Evolutionary conservation across 495 filamentous ascomycete genomes (phyloP).

Genomic region (Talaromyces trachyspermus): DNA sequence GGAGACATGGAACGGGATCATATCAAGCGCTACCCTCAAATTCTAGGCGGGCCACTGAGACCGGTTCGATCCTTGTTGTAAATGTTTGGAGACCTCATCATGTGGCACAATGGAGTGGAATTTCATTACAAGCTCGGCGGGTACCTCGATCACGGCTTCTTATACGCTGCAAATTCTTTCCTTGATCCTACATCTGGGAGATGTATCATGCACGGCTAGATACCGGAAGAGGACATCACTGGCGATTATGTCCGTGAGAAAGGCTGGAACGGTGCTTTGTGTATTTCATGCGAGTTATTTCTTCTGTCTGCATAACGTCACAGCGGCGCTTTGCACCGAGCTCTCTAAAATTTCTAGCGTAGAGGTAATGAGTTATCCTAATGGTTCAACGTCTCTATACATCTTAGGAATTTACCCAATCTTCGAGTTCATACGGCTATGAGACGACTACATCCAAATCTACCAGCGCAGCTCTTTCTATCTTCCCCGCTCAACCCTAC

Average conservation of each 20-base stretch:
- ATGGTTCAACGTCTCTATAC: conserved; percentile 4
- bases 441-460: neutral
- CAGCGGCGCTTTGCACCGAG: neutral
- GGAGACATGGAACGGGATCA: conserved; percentile 8
- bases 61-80: conserved; percentile 12
- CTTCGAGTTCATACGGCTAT: neutral
- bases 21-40: neutral
- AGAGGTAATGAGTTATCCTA: conserved; percentile 1
- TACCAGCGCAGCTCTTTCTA: neutral
- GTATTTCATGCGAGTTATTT: conserved; percentile 13
- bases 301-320: conserved; percentile 1
- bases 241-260: conserved; percentile 10
- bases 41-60: conserved; percentile 4
- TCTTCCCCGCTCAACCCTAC: neutral
- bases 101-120: neutral
- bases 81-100: conserved; percentile 13
- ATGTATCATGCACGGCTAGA: conserved; percentile 12
- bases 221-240: conserved; percentile 14
- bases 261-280: conserved; percentile 13
- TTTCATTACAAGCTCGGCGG: conserved; percentile 9
- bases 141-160: conserved; percentile 12
- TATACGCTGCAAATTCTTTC: conserved; percentile 16
- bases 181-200: conserved; percentile 10
- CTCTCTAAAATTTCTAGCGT: conserved; percentile 1
- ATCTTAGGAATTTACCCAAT: neutral